These are phyloP conservation scores for Colletotrichum lentis DNA, from an alignment of 2,329 filamentous ascomycete species.

Conservation along the genomic window DNA sequence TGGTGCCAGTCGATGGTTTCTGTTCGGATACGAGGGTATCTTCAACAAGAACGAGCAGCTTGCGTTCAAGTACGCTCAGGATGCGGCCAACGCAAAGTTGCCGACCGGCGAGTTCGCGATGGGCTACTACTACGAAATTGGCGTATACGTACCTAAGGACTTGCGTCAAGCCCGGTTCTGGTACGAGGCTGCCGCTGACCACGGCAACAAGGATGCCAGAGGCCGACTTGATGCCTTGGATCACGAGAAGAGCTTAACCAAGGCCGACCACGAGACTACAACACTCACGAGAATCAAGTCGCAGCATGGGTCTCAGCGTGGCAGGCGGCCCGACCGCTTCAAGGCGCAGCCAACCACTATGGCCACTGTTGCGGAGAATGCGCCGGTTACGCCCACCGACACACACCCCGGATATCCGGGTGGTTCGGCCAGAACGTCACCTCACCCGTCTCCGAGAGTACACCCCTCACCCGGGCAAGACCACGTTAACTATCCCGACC, in stretches of 20 bases:
- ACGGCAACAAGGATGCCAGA: constrained; percentile 89
- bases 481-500: constrained; percentile 57
- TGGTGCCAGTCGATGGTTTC: constrained; percentile 97
- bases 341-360: constrained; percentile 53
- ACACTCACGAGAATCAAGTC: constrained; percentile 89
- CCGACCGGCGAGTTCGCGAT: constrained; percentile 94
- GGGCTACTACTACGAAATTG: constrained; percentile 97
- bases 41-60: constrained; percentile 96
- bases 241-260: constrained; percentile 83
- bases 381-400: constrained; percentile 44
- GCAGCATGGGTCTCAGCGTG: constrained; percentile 74
- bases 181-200: constrained; percentile 89
- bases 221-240: constrained; percentile 84
- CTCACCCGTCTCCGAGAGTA: constrained; percentile 53
- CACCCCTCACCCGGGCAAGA: constrained; percentile 51
- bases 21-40: constrained; percentile 90
- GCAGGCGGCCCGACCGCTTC: constrained; percentile 68
- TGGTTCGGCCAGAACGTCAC: constrained; percentile 49
- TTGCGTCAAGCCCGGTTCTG: constrained; percentile 83
- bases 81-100: constrained; percentile 82
- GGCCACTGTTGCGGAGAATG: constrained; percentile 59
- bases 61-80: constrained; percentile 88
- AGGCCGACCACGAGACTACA: constrained; percentile 90
- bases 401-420: constrained; percentile 38
- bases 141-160: constrained; percentile 87